These are phyloP conservation scores for Zygnema cylindricum DNA, from an alignment of 139 green algal species.

Conservation along the genomic window DNA sequence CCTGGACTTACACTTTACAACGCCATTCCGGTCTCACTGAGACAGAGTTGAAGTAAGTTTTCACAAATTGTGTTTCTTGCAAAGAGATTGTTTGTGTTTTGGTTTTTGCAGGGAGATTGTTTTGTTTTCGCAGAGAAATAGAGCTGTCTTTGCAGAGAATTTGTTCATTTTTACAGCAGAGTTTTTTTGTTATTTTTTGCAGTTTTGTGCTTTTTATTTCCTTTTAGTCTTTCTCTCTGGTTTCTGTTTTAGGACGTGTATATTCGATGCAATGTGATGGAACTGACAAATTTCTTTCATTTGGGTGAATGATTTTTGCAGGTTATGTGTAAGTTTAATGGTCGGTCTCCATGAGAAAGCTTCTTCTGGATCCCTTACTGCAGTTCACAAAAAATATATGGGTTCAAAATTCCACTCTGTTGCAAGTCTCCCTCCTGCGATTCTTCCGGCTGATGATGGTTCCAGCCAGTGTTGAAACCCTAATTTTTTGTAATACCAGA, in stretches of 20 bases:
- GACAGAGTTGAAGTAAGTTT: conserved; percentile 4
- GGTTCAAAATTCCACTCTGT: conserved; percentile 78
- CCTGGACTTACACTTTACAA: conserved; percentile 30
- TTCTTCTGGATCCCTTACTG: conserved; percentile 70
- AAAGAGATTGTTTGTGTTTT: conserved; percentile 73
- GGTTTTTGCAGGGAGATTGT: background rate
- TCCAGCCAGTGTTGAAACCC: background rate
- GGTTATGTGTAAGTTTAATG: conserved; percentile 71
- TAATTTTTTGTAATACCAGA: too few species aligned
- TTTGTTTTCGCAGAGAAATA: background rate
- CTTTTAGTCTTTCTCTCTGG: too few species aligned
- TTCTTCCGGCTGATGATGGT: conserved; percentile 13
- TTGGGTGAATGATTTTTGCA: too few species aligned
- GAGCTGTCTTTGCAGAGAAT: background rate
- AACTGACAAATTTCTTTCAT: too few species aligned
- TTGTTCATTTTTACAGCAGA: background rate
- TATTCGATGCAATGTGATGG: too few species aligned
- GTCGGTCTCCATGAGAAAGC: conserved; percentile 78
- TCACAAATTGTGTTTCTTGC: conserved; percentile 72
- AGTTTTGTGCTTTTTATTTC: too few species aligned
- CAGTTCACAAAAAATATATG: conserved; percentile 95
- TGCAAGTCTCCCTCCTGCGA: conserved; percentile 62
- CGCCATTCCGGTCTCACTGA: conserved; percentile 40
- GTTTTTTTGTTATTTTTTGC: background rate
- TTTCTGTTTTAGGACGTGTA: too few species aligned